Evolutionary conservation across 768 basidiomycete species (phyloP), one percentile per base, ranked within the genome.

Genomic region (Sarcodon aspratus): DNA sequence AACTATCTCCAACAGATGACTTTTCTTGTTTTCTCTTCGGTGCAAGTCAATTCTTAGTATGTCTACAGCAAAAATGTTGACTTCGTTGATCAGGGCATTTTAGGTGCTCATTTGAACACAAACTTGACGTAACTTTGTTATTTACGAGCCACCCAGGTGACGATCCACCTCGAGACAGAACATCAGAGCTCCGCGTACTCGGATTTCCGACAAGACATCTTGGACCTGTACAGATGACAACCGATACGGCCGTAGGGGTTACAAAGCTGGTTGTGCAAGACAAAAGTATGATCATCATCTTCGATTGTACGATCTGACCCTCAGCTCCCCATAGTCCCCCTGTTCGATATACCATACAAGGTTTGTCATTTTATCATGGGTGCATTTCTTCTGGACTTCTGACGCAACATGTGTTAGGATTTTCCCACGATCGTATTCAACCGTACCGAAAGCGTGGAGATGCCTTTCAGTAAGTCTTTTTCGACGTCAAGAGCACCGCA

Each of bases 11-110:
- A 0, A 76, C 77, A 46, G 95, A 98, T 57, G 82, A 80, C 1
- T 98, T 96, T 57, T 74, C 82, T 32, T 88, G 82, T 75, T 99
- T 95, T 68, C 67, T 99, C 35, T 97, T 95, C 59, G 93, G 94
- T 48, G 90, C 82, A 57, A 56, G 82, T 64, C 18, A 3, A 44
- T 35, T 11, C 9, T 35, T 37, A 34, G n/a, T 17, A 10, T 11
- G 15, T 9, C 51, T 15, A 7, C 42, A 37, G 9, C 18, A 40
- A 13, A 17, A 5, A 17, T 13, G 11, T 10, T 36, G 13, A 54
- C 33, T 33, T 1, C 11, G 13, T 13, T 9, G 17, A 50, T 33
- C n/a, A 36, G n/a, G 35, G 44, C 21, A 13, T 43, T 5, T 32
- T 33, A 21, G 18, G 31, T 31, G 34, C 33, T 5, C 5, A 5